phyloP scores from a whole-genome alignment of 2,329 filamentous ascomycete species.

The Dothistroma pini region DNA sequence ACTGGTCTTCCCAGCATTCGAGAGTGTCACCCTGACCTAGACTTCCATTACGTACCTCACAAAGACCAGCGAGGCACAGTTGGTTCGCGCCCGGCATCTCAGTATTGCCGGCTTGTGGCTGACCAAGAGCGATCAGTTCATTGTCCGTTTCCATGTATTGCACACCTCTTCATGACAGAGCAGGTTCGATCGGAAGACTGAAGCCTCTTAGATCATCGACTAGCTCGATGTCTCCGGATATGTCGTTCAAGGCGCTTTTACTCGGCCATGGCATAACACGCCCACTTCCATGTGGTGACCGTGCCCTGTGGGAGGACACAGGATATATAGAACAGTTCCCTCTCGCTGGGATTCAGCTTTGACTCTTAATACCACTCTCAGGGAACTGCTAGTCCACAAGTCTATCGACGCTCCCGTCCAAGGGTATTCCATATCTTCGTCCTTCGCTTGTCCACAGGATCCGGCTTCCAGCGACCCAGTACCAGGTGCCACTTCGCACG shows the following conservation, averaged over 20 bases:
- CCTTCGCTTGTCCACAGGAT: background rate
- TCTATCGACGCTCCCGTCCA: background rate
- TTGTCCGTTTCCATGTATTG: constrained; percentile 8
- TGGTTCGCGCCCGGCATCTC: background rate
- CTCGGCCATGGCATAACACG: constrained; percentile 18
- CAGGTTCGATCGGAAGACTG: constrained; percentile 5
- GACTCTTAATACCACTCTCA: constrained; percentile 7
- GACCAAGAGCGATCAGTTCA: background rate
- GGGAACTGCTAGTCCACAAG: constrained; percentile 5
- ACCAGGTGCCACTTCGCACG: constrained; percentile 8
- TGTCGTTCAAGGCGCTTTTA: constrained; percentile 14
- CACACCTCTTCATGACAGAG: constrained; percentile 6
- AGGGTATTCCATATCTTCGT: constrained; percentile 3
- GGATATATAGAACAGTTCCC: constrained; percentile 22
- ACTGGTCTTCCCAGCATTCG: background rate
- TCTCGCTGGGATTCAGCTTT: constrained; percentile 14
- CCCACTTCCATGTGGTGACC: constrained; percentile 11
- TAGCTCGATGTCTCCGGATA: background rate
- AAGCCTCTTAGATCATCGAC: constrained; percentile 9
- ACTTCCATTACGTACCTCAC: background rate
- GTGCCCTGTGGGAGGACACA: constrained; percentile 14
- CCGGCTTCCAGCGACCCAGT: background rate
- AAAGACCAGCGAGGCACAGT: background rate
- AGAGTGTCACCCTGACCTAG: background rate
- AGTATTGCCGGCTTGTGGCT: background rate